Evolutionary conservation across 2,329 filamentous ascomycete species (phyloP).

Genomic region (Stylonectria norvegica): DNA sequence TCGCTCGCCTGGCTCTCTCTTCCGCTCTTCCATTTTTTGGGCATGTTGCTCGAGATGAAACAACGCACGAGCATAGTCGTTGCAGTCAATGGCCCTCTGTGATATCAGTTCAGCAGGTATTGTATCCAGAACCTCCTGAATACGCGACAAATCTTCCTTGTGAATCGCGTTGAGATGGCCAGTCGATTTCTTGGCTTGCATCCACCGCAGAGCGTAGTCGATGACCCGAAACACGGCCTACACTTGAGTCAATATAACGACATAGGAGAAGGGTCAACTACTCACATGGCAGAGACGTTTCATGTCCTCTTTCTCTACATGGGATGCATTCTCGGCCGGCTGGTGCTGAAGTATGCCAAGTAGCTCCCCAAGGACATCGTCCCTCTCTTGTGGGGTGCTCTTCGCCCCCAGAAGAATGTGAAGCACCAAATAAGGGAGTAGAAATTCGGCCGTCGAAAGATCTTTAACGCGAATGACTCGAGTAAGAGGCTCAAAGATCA

Average conservation of each 20-base stretch:
- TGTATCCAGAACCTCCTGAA: constrained; percentile 50
- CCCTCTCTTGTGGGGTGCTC: constrained; percentile 56
- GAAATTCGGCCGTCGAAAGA: constrained; percentile 77
- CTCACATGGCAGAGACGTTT: constrained; percentile 83
- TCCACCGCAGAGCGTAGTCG: constrained; percentile 88
- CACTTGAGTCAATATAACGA: constrained; percentile 15
- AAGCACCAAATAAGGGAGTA: constrained; percentile 82
- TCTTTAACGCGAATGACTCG: constrained; percentile 84
- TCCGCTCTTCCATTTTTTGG: constrained; percentile 45
- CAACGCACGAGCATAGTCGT: constrained; percentile 84
- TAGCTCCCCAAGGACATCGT: constrained; percentile 69
- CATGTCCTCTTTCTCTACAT: constrained; percentile 67
- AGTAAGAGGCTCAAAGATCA: constrained; percentile 77
- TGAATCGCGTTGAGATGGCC: constrained; percentile 34
- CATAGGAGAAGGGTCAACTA: not conserved
- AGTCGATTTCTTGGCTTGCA: constrained; percentile 63
- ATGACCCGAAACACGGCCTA: constrained; percentile 85
- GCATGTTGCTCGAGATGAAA: constrained; percentile 96
- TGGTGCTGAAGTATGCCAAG: constrained; percentile 67
- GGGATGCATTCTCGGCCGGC: constrained; percentile 46
- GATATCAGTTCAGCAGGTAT: constrained; percentile 76
- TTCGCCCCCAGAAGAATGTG: constrained; percentile 75
- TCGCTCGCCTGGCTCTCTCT: constrained; percentile 48
- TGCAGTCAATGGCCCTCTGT: constrained; percentile 84
- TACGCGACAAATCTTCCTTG: constrained; percentile 48